Evolutionary conservation across 1,284 basidiomycete genomes (phyloP).

Genomic region (Microbotryum silenes-acaulis): DNA sequence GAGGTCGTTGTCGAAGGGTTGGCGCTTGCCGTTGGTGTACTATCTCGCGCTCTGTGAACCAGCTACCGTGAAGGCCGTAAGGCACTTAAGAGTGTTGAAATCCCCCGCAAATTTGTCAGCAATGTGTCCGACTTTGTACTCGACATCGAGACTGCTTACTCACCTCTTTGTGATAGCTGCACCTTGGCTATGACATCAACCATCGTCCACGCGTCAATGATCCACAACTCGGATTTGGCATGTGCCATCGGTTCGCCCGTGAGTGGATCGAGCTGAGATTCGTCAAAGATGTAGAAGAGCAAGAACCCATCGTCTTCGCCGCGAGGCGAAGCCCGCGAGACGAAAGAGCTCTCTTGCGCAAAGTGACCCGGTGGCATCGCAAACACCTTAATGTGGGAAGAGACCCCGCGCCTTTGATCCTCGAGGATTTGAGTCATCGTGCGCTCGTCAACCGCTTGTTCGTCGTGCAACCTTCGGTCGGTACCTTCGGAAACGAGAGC

Average conservation of each 20-base stretch:
- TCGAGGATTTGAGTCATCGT: conserved; percentile 40
- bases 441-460: conserved; percentile 41
- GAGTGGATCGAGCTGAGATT: conserved; percentile 38
- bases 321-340: conserved; percentile 35
- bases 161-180: conserved; percentile 44
- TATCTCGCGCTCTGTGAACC: conserved; percentile 38
- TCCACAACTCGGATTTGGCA: conserved; percentile 44
- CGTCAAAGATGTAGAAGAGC: conserved; percentile 48
- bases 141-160: conserved; percentile 1
- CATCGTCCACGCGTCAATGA: conserved; percentile 45
- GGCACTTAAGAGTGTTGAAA: conserved; percentile 32
- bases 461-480: conserved; percentile 32
- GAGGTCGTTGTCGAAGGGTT: conserved; percentile 3
- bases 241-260: conserved; percentile 41
- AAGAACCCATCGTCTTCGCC: conserved; percentile 47
- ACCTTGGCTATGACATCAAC: conserved; percentile 42
- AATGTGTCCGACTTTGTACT: conserved; percentile 12
- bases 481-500: conserved; percentile 39
- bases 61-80: conserved; percentile 41
- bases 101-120: conserved; percentile 6
- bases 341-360: conserved; percentile 46
- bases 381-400: conserved; percentile 41
- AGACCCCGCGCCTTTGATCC: conserved; percentile 30
- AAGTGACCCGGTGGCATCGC: conserved; percentile 43
- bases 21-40: conserved; percentile 25